Conservation (phyloP, 2,329 filamentous ascomycete species). For the Diaporthe ilicicola region DNA sequence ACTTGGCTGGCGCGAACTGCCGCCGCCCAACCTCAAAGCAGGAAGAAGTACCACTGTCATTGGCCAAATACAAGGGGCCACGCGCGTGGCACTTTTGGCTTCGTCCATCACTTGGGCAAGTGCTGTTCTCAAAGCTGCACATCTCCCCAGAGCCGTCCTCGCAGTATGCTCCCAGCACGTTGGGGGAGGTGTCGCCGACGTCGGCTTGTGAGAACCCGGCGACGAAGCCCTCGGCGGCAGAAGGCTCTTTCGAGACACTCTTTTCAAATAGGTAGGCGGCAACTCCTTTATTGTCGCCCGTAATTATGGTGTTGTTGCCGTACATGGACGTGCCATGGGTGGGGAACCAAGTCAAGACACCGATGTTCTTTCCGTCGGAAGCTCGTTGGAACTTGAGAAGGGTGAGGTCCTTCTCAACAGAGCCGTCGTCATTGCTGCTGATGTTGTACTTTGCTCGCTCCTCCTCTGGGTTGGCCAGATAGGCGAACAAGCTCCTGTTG, state of each 20-base stretch:
- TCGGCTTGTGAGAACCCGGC: conserved; percentile 93
- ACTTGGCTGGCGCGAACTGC: conserved; percentile 62
- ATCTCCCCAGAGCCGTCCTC: conserved; percentile 80
- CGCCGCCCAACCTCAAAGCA: conserved; percentile 80
- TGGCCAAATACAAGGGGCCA: conserved; percentile 72
- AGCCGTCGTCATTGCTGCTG: conserved; percentile 60
- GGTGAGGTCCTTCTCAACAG: conserved; percentile 77
- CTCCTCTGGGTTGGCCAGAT: conserved; percentile 81
- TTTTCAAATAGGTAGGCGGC: conserved; percentile 87
- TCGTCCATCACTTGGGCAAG: conserved; percentile 73
- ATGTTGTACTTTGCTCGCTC: conserved; percentile 75
- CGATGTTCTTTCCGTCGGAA: conserved; percentile 79
- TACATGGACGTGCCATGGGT: conserved; percentile 92
- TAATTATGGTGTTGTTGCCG: conserved; percentile 89
- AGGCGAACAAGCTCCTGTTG: conserved; percentile 88
- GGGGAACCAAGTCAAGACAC: conserved; percentile 88
- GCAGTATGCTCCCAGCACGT: conserved; percentile 87
- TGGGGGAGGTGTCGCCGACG: conserved; percentile 90
- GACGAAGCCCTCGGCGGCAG: conserved; percentile 75
- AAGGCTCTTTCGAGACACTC: conserved; percentile 62
- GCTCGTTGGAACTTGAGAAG: conserved; percentile 80
- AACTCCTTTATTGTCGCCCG: conserved; percentile 97
- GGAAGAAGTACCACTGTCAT: conserved; percentile 77
- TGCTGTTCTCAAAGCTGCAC: conserved; percentile 84
- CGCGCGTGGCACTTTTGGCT: conserved; percentile 77